A percentile compares a stretch with the other conserved stretches of the same genome.
These are phyloP conservation scores for Ceratocystis smalleyi DNA, from an alignment of 2,329 filamentous ascomycete genomes.

Conservation along the genomic window DNA sequence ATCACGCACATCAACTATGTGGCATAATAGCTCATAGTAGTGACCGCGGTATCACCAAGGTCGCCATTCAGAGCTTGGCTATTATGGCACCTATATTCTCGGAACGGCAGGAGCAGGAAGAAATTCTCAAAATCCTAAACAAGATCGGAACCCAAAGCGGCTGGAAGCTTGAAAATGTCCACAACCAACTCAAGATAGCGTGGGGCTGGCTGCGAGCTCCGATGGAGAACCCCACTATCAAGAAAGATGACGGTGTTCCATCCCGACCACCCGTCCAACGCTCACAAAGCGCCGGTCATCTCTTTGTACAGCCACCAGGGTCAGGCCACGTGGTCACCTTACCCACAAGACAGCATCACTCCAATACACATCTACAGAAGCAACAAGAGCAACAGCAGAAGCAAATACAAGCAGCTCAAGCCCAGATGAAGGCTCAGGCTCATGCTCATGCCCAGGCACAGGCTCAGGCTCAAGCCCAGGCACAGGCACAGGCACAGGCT, in stretches of 20 bases:
- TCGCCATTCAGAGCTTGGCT: conserved; percentile 64
- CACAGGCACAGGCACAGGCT: conserved; percentile 7
- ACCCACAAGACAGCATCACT: conserved; percentile 13
- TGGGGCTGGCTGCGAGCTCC: conserved; percentile 53
- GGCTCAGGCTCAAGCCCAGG: conserved; percentile 9
- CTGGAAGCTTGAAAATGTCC: conserved; percentile 60
- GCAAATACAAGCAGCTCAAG: conserved; percentile 15
- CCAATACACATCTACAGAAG: conserved; percentile 10
- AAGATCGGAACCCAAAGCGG: conserved; percentile 61
- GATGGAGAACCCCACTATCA: not conserved
- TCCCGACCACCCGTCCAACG: not conserved
- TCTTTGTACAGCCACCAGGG: not conserved
- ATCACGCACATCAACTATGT: conserved; percentile 72
- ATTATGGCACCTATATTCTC: conserved; percentile 62
- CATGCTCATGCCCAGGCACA: not conserved
- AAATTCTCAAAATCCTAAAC: conserved; percentile 62
- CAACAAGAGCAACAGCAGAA: conserved; percentile 16
- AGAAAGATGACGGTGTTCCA: not conserved
- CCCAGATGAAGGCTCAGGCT: conserved; percentile 11
- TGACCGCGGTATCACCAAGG: conserved; percentile 61
- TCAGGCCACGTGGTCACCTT: conserved; percentile 1
- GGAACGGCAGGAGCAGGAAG: conserved; percentile 56
- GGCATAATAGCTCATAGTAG: conserved; percentile 78
- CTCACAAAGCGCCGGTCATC: not conserved
- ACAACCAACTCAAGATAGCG: conserved; percentile 53